These are phyloP conservation scores for Epichloe baconii DNA, from an alignment of 2,329 filamentous ascomycete genomes.

Conservation along the genomic window DNA sequence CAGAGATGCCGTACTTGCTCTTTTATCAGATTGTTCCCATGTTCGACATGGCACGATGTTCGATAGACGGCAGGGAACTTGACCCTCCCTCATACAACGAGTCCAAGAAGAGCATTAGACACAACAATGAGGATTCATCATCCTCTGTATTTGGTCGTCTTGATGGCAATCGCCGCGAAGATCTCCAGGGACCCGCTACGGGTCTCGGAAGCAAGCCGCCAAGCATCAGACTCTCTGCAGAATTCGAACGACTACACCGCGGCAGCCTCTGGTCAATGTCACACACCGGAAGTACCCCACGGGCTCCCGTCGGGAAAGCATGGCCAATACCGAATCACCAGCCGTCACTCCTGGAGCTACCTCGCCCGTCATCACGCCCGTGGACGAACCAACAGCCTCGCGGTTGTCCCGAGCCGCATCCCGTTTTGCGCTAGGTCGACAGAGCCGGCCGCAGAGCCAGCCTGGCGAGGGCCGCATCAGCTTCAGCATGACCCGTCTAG, in stretches of 20 bases:
- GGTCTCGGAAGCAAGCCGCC: slow-evolving; percentile 24
- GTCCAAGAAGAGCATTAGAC: slow-evolving; percentile 24
- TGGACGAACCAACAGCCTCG: slow-evolving; percentile 40
- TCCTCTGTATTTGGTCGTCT: slow-evolving; percentile 1
- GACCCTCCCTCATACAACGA: slow-evolving; percentile 49
- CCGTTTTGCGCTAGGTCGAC: slow-evolving; percentile 33
- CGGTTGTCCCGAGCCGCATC: slow-evolving; percentile 45
- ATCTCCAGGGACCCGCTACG: slow-evolving; percentile 11
- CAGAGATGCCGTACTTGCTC: slow-evolving; percentile 87
- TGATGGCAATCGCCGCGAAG: slow-evolving; percentile 11
- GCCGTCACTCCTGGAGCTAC: slow-evolving; percentile 22
- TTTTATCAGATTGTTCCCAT: slow-evolving; percentile 94
- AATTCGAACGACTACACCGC: slow-evolving; percentile 36
- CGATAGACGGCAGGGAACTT: slow-evolving; percentile 31
- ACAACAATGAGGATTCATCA: slow-evolving; percentile 12
- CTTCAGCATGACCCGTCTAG: slow-evolving; percentile 42
- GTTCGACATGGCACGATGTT: slow-evolving; percentile 47
- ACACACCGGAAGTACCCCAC: slow-evolving; percentile 18
- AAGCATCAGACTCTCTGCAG: slow-evolving; percentile 42
- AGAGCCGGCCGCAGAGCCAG: slow-evolving; percentile 45
- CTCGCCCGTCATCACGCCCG: slow-evolving; percentile 29
- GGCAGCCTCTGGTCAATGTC: slow-evolving; percentile 31
- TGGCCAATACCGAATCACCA: slow-evolving; percentile 35
- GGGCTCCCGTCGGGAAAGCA: slow-evolving; percentile 36
- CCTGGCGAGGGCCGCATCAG: slow-evolving; percentile 45